Percentiles rank a stretch among this genome's conserved stretches.
Evolutionary conservation across 305 asterid species (phyloP).

Genomic region (Fraxinus paxiana): DNA sequence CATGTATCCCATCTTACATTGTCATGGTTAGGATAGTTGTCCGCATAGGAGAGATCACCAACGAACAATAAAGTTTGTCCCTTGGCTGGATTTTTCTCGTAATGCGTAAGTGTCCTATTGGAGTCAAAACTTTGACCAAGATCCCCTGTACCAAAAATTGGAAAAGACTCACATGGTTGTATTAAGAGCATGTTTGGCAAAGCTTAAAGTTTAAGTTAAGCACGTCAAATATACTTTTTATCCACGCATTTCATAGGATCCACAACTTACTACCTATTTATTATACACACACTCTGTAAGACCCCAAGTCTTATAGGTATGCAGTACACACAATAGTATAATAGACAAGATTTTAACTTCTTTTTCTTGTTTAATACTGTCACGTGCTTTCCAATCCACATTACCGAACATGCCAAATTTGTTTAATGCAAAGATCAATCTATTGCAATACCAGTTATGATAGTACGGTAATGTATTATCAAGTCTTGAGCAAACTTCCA

Average conservation of each 20-base stretch:
- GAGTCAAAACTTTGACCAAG: slow-evolving; percentile 85
- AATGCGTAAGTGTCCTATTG: slow-evolving; percentile 68
- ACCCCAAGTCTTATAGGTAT: neutral
- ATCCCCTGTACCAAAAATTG: slow-evolving; percentile 53
- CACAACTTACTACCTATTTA: too few relatives aligned
- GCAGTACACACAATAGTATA: neutral
- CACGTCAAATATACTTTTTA: neutral
- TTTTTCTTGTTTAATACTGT: neutral
- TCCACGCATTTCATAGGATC: neutral
- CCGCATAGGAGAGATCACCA: slow-evolving; percentile 89
- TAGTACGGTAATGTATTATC: neutral
- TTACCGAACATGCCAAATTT: neutral
- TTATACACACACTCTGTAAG: neutral
- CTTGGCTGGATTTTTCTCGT: slow-evolving; percentile 64
- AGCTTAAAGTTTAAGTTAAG: neutral
- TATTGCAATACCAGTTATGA: neutral
- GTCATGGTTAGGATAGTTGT: slow-evolving; percentile 61
- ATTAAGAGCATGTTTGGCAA: neutral
- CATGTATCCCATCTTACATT: slow-evolving; percentile 86
- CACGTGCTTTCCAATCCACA: neutral
- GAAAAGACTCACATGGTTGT: neutral
- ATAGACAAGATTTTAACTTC: neutral
- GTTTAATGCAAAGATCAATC: neutral
- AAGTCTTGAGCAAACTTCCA: slow-evolving; percentile 8
- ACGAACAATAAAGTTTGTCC: slow-evolving; percentile 68